Evolutionary conservation across 495 filamentous ascomycete genomes (phyloP).

Genomic region (Aspergillus indologenus): DNA sequence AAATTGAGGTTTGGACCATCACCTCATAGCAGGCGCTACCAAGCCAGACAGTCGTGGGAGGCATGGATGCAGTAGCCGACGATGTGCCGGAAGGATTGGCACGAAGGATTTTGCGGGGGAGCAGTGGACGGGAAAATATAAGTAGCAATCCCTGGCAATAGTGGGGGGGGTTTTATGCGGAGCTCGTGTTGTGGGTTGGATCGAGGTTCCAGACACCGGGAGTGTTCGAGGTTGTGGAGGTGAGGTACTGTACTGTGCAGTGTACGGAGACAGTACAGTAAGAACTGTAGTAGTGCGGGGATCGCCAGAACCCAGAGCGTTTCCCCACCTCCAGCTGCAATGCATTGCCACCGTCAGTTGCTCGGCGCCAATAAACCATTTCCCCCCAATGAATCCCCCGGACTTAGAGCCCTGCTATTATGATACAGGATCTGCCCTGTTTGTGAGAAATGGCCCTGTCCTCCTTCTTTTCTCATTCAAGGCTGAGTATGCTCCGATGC

Average conservation of each 20-base stretch:
- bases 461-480: not conserved
- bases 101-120: not conserved
- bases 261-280: too few species aligned
- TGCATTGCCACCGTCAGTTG: not conserved
- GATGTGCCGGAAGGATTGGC: not conserved
- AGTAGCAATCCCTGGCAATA: not conserved
- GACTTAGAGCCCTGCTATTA: not conserved
- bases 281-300: constrained; percentile 1
- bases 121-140: not conserved
- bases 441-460: not conserved
- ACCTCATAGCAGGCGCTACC: too few species aligned
- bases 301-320: not conserved
- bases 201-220: not conserved
- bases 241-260: too few species aligned
- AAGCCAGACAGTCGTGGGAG: not conserved
- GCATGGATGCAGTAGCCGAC: not conserved
- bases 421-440: not conserved
- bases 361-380: not conserved
- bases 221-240: too few species aligned
- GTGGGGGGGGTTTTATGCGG: not conserved
- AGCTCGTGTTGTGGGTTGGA: not conserved
- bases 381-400: not conserved
- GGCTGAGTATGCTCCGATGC: not conserved
- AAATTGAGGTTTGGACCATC: too few species aligned
- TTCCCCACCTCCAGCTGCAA: not conserved